Evolutionary conservation across 352 stramenopile species (phyloP), one percentile per base, ranked within the genome.

Genomic region (Elongisporangium anandrum): DNA sequence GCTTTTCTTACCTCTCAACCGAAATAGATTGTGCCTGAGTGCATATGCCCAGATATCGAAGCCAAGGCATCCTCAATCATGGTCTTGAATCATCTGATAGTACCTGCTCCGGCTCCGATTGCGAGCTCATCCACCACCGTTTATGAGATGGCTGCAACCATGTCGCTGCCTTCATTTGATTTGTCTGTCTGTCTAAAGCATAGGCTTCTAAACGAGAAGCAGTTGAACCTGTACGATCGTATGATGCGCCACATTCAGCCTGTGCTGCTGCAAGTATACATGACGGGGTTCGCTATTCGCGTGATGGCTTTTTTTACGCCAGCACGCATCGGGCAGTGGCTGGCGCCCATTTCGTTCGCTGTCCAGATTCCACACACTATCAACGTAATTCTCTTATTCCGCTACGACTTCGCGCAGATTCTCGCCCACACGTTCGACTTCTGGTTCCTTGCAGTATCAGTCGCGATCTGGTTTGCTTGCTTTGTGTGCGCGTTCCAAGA

Each of bases 401-500:
- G 57, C 9, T 52, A 47, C 22, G 62, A 60, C 22, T 57, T 60
- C 57, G 26, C 60, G 9, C 50, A 51, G 21, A 29, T 68, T 23
- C 38, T 65, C 20, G n/a, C 19, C 3, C 12, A 10, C 10, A 64
- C 57, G 12, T 68, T 61, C 34, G 52, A 68, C 20, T 61, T 68
- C 26, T 59, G 51, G 52, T 60, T 64, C 20, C 47, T 65, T 17
- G 4, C 39, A 1, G 16, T 54, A 15, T 64, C 16, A 4, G 52
- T 34, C 6, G 50, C 38, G 41, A 60, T 64, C 15, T 68, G 57
- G 62, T 29, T 39, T 1, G 3, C 52, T 2, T 15, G 51, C 15
- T 47, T 60, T 16, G 22, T 22, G 15, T 45, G 39, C 7, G 59
- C 60, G 29, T 21, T 64, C 16, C 21, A 56, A 19, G 62, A 64